Evolutionary conservation across 495 filamentous ascomycete species (phyloP).

Genomic region (Aspergillus bertholletiae): DNA sequence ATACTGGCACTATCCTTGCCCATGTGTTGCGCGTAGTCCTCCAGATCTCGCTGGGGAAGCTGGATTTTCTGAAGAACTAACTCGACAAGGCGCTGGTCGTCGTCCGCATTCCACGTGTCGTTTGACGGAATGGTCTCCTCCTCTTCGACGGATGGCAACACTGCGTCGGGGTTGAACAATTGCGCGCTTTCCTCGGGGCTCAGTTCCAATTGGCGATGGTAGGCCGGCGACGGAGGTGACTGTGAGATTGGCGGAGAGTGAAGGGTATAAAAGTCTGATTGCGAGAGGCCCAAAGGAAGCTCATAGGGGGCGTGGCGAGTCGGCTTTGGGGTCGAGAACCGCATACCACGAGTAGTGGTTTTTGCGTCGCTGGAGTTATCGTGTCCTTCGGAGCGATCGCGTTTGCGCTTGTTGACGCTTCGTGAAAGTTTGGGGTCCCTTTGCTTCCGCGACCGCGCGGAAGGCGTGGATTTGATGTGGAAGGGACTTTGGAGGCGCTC

Average conservation of each 20-base stretch:
- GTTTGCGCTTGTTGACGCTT: conserved; percentile 60
- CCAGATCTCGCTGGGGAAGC: conserved; percentile 71
- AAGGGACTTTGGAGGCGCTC: conserved; percentile 50
- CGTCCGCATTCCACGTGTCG: conserved; percentile 59
- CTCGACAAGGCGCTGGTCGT: conserved; percentile 69
- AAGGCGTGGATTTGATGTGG: conserved; percentile 46
- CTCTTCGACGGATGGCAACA: conserved; percentile 41
- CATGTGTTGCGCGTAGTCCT: conserved; percentile 69
- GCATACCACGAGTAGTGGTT: conserved; percentile 16
- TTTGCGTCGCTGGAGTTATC: conserved; percentile 33
- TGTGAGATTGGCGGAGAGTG: conserved; percentile 38
- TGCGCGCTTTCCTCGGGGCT: conserved; percentile 3
- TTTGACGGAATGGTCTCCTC: conserved; percentile 24
- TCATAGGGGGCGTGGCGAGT: conserved; percentile 61
- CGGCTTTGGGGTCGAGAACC: conserved; percentile 66
- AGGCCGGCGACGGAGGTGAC: conserved; percentile 32
- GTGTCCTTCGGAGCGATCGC: conserved; percentile 50
- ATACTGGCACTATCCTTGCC: conserved; percentile 61
- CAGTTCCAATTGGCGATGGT: conserved; percentile 15
- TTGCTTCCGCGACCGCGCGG: conserved; percentile 40
- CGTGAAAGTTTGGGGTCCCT: conserved; percentile 30
- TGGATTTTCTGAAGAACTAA: conserved; percentile 72
- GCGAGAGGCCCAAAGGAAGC: conserved; percentile 63
- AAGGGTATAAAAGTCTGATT: conserved; percentile 61
- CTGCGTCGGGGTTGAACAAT: conserved; percentile 29